Conservation (phyloP, 2,329 filamentous ascomycete genomes). For the Orbilia ellipsospora region DNA sequence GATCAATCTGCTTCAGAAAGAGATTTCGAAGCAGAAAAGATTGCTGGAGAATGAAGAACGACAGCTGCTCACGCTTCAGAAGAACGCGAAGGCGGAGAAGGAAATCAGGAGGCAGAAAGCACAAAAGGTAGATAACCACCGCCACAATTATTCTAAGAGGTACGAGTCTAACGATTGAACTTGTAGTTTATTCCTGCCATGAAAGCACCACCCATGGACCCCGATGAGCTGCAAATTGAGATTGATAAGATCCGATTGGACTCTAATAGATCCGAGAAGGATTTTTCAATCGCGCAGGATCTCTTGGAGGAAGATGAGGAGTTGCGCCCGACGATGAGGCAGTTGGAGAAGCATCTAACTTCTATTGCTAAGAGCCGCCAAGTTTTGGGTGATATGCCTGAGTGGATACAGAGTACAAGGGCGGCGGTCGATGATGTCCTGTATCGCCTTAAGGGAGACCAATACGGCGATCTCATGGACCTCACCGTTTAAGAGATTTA, state of each 20-base stretch:
- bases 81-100: slow-evolving; percentile 57
- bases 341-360: slow-evolving; percentile 51
- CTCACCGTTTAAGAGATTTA: slow-evolving; percentile 28
- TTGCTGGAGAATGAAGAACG: slow-evolving; percentile 56
- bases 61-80: slow-evolving; percentile 55
- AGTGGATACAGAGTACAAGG: slow-evolving; percentile 51
- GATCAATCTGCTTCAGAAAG: slow-evolving; percentile 57
- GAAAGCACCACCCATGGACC: slow-evolving; percentile 44
- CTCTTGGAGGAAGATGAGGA: slow-evolving; percentile 40
- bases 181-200: slow-evolving; percentile 34
- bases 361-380: slow-evolving; percentile 43
- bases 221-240: slow-evolving; percentile 48
- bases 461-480: slow-evolving; percentile 51
- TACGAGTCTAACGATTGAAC: too few species aligned
- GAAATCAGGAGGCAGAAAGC: slow-evolving; percentile 56
- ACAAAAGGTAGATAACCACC: slow-evolving; percentile 46
- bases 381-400: slow-evolving; percentile 42
- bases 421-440: slow-evolving; percentile 54
- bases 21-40: slow-evolving; percentile 56
- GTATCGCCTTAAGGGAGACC: slow-evolving; percentile 42
- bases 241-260: slow-evolving; percentile 52
- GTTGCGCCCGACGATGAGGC: slow-evolving; percentile 39
- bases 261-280: slow-evolving; percentile 27
- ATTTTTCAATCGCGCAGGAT: slow-evolving; percentile 49
- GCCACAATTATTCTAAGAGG: too few species aligned